Evolutionary conservation across 2,329 filamentous ascomycete genomes (phyloP).

Genomic region (Fusarium acutatum): DNA sequence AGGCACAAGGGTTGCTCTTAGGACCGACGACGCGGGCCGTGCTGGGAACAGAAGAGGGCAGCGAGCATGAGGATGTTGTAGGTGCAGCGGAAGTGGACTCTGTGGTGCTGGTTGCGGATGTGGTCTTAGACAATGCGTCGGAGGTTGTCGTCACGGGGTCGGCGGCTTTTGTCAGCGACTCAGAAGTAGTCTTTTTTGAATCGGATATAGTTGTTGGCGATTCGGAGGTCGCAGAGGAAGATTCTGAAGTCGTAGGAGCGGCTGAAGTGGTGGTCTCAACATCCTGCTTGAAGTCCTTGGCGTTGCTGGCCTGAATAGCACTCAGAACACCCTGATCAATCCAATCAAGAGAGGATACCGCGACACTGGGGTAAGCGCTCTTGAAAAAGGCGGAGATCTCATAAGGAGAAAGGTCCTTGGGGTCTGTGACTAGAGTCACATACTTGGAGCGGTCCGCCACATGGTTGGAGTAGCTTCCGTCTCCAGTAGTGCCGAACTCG

Average conservation of each 20-base stretch:
- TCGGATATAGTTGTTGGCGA: background rate
- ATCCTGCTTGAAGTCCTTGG: conserved; percentile 9
- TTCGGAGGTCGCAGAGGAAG: background rate
- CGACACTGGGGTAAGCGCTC: conserved; percentile 6
- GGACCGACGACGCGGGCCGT: conserved; percentile 52
- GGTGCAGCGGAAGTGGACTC: background rate
- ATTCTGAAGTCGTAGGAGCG: background rate
- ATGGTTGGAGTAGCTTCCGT: conserved; percentile 52
- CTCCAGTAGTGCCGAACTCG: conserved; percentile 53
- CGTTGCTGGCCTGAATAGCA: conserved; percentile 32
- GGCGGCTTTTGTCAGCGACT: background rate
- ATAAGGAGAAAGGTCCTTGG: conserved; percentile 42
- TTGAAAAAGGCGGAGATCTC: conserved; percentile 31
- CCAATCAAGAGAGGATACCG: conserved; percentile 27
- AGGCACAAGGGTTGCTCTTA: conserved; percentile 48
- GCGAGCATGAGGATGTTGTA: background rate
- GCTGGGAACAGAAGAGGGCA: conserved; percentile 34
- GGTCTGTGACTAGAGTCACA: conserved; percentile 45
- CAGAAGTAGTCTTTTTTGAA: background rate
- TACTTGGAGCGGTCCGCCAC: conserved; percentile 45
- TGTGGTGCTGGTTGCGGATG: background rate
- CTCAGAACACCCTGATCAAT: conserved; percentile 29
- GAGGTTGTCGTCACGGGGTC: background rate
- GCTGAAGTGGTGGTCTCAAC: background rate
- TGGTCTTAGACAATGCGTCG: background rate